Evolutionary conservation across 345 rosid species (phyloP).

Genomic region (Syzygium aromaticum): DNA sequence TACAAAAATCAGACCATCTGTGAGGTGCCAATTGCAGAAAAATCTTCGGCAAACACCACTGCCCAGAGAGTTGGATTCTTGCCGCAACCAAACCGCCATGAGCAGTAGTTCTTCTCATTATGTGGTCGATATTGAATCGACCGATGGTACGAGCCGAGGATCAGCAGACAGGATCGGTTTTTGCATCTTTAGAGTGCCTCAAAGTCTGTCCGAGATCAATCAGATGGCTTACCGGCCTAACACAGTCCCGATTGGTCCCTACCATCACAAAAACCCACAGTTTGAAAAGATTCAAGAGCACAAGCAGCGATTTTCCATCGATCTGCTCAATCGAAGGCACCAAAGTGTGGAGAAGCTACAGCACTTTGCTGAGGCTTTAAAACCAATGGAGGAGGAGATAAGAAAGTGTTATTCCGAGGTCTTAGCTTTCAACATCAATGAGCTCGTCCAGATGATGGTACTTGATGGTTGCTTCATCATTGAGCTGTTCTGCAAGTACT

Average conservation of each 20-base stretch:
- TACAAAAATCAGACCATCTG: neutral
- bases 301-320: slow-evolving; percentile 47
- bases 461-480: slow-evolving; percentile 57
- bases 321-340: slow-evolving; percentile 23
- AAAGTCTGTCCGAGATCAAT: slow-evolving; percentile 34
- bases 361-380: slow-evolving; percentile 23
- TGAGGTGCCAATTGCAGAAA: neutral
- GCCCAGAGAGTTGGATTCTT: neutral
- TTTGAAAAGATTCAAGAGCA: slow-evolving; percentile 67
- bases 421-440: slow-evolving; percentile 19
- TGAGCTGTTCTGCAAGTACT: slow-evolving; percentile 42
- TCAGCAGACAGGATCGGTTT: slow-evolving; percentile 2
- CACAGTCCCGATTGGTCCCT: slow-evolving; percentile 64
- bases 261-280: slow-evolving; percentile 27
- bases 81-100: neutral
- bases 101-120: neutral
- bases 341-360: slow-evolving; percentile 15
- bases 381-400: slow-evolving; percentile 25
- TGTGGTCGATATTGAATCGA: neutral
- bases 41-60: neutral
- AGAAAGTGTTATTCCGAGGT: slow-evolving; percentile 63
- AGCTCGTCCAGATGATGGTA: slow-evolving; percentile 54
- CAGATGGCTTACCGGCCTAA: slow-evolving; percentile 54
- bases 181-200: slow-evolving; percentile 36
- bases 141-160: slow-evolving; percentile 22